phyloP scores from a whole-genome alignment of 306 rosid genomes.

The Betula pendula region DNA sequence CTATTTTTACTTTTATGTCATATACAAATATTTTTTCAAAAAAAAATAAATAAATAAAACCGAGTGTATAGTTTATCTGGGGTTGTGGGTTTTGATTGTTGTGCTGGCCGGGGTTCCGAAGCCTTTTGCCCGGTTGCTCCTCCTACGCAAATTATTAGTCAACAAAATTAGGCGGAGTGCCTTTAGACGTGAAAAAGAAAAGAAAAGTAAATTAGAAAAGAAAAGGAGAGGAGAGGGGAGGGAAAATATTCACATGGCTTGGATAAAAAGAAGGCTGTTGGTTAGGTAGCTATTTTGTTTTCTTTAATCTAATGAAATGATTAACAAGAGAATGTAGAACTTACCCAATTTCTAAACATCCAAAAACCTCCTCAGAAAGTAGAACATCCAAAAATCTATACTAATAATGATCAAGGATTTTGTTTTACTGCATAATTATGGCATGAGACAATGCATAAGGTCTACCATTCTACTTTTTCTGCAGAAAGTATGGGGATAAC shows the following conservation, averaged over 20 bases:
- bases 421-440: background rate
- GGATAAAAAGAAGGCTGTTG: background rate
- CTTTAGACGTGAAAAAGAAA: constrained; percentile 2
- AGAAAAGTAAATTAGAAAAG: background rate
- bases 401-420: background rate
- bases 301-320: background rate
- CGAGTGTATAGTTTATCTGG: background rate
- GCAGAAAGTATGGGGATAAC: background rate
- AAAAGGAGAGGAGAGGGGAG: background rate
- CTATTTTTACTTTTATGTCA: too few relatives aligned
- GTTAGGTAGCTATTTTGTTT: background rate
- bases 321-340: background rate
- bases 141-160: constrained; percentile 30
- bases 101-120: background rate
- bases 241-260: background rate
- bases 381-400: too few relatives aligned
- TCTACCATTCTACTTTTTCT: background rate
- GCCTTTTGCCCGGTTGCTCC: constrained; percentile 3
- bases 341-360: too few relatives aligned
- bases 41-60: too few relatives aligned
- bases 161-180: constrained; percentile 44
- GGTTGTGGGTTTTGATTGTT: background rate
- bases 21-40: too few relatives aligned
- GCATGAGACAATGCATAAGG: background rate
- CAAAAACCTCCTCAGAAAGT: too few relatives aligned